Evolutionary conservation across 169 alveolate genomes (phyloP).

Genomic region (Plasmodium malariae): DNA sequence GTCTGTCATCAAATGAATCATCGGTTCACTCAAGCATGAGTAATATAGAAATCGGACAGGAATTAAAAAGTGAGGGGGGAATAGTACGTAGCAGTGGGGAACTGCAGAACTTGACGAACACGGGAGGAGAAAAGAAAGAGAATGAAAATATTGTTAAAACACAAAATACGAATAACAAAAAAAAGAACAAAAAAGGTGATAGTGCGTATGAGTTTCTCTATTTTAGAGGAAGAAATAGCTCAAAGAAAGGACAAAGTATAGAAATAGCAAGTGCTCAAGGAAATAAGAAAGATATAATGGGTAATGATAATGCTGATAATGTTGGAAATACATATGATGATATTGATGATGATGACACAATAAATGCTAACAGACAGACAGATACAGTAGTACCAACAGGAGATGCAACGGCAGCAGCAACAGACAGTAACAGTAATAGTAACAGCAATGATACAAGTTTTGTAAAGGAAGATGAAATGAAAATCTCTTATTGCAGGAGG

Average conservation of each 20-base stretch:
- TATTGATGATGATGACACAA: too few relatives aligned
- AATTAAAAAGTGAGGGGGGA: neutral
- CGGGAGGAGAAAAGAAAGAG: neutral
- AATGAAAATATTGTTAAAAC: neutral
- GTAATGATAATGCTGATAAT: neutral
- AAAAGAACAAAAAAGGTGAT: conserved; percentile 23
- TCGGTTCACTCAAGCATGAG: conserved; percentile 32
- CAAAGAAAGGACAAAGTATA: conserved; percentile 12
- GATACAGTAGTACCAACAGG: neutral
- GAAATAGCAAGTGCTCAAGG: neutral
- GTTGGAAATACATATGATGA: neutral
- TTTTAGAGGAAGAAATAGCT: conserved; percentile 23
- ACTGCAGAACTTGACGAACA: neutral
- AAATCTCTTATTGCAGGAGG: conserved; percentile 14
- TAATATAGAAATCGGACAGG: neutral
- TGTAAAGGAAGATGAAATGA: conserved; percentile 49
- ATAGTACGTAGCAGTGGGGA: neutral
- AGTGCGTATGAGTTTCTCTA: conserved; percentile 40
- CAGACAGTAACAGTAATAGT: neutral
- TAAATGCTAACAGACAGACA: neutral
- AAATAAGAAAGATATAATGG: too few relatives aligned
- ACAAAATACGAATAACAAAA: neutral
- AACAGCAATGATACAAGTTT: neutral
- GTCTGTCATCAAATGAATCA: conserved; percentile 35
- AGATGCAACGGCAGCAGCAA: too few relatives aligned